Evolutionary conservation across 441 rosid genomes (phyloP), one percentile per base, ranked within the genome.

Genomic region (Pelargonium hybrid): DNA sequence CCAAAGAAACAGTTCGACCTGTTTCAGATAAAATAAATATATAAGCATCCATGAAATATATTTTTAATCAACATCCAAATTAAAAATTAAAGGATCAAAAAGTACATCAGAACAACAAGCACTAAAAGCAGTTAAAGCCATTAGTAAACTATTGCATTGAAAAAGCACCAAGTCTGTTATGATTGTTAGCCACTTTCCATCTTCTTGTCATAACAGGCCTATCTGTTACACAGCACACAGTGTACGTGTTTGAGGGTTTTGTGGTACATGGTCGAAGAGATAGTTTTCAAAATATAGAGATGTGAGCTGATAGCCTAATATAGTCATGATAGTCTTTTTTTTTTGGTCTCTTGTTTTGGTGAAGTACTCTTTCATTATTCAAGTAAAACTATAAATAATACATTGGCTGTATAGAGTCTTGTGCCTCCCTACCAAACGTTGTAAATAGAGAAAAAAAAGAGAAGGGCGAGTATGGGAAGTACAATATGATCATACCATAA

Each of bases 1-100:
- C 93, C 11, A 94, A 82, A 68, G 97, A 79, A 37, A 86, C 77
- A 10, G 96, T 78, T 77, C 71, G 84, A 71, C 98, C 98, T 91
- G 87, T 82, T 82, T 73, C 75, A 63, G 45, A 74, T 6, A 56
- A 76, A 65, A 9, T 70, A 69, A 29, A 25, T 31, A 21, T 50
- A 23, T 7, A 41, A 67, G 43, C 20, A 39, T 34, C 13, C 17
- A 31, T 21, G 34, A 57, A 57, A 18, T 31, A 15, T 39, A 57
- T 20, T 4, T 56, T 52, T 15, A 17, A 13, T 41, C 15, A 56
- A 39, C 9, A 65, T 5, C 7, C 7, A 9, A 18, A 17, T 3
- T 7, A 47, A 68, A 17, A 5, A 25, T 45, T 7, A 7, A 45
- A 45, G 1, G 9, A n/a, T 13, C 5, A 13, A 45, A 7, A 45